A percentile compares a stretch with the other conserved stretches of the same genome.
phyloP scores from a whole-genome alignment of 768 basidiomycete species.

The Trichaptum fuscoviolaceum region DNA sequence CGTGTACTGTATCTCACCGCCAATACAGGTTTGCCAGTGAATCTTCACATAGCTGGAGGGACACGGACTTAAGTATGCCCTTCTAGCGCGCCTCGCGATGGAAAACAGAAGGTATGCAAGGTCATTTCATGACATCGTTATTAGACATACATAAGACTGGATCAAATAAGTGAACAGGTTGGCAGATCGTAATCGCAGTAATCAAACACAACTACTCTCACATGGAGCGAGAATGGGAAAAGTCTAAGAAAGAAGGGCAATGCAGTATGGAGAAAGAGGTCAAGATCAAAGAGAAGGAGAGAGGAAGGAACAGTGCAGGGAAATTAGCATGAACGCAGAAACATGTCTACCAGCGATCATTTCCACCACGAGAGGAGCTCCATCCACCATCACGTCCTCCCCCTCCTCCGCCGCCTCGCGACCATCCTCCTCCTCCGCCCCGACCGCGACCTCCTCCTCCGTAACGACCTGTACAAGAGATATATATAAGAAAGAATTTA shows the following conservation, averaged over 20 bases:
- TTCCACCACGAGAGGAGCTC: neutral
- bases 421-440: constrained; percentile 36
- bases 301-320: neutral
- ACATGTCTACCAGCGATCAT: neutral
- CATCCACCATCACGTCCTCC: constrained; percentile 26
- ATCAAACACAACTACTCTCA: neutral
- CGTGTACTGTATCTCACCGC: neutral
- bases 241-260: neutral
- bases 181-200: neutral
- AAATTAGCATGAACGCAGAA: neutral
- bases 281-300: neutral
- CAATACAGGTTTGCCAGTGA: neutral
- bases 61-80: neutral
- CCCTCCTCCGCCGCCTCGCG: constrained; percentile 38
- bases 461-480: constrained; percentile 49
- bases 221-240: neutral
- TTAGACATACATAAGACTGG: neutral
- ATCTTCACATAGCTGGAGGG: neutral
- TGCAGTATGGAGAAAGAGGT: neutral
- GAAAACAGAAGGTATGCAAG: neutral
- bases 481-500: constrained; percentile 9
- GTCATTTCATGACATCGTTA: neutral
- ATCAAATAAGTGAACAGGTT: neutral
- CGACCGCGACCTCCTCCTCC: constrained; percentile 41
- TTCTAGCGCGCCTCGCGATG: neutral